Conservation (phyloP, 768 basidiomycete species). For the Tephrocybe sp. region DNA sequence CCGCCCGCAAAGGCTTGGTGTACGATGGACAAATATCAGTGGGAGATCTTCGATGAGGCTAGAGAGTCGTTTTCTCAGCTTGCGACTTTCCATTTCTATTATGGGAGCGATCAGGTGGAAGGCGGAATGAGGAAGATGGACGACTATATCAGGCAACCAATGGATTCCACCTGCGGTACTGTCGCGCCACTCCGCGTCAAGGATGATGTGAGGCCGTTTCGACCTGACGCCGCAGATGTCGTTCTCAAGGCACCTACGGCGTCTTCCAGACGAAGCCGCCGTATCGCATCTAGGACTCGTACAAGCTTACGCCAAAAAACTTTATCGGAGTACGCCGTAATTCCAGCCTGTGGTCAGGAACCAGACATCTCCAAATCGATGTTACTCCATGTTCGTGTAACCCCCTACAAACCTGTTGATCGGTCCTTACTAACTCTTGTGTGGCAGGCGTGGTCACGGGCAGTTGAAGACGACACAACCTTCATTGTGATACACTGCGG, state of each 20-base stretch:
- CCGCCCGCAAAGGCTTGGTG: conserved; percentile 2
- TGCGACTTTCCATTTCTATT: conserved; percentile 11
- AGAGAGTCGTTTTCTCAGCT: conserved; percentile 1
- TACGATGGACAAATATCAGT: conserved; percentile 2
- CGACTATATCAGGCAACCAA: background rate
- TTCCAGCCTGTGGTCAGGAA: no score
- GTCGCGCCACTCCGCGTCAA: no score
- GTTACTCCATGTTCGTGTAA: conserved; percentile 5
- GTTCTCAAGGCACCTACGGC: background rate
- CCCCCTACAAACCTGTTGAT: no score
- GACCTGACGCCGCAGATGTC: background rate
- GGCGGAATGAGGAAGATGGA: background rate
- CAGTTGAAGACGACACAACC: conserved; percentile 13
- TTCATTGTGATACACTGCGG: conserved; percentile 20
- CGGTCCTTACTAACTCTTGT: background rate
- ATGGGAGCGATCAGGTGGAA: background rate
- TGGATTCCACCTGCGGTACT: background rate
- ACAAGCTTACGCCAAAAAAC: no score
- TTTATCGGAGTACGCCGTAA: no score
- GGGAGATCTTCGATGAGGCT: background rate
- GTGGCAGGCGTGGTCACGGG: conserved; percentile 18
- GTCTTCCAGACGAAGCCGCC: background rate
- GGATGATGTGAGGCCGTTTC: no score
- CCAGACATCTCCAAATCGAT: background rate
- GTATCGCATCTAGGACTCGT: background rate